Conservation (phyloP, 2,329 filamentous ascomycete species). For the Fusarium nelsonii region DNA sequence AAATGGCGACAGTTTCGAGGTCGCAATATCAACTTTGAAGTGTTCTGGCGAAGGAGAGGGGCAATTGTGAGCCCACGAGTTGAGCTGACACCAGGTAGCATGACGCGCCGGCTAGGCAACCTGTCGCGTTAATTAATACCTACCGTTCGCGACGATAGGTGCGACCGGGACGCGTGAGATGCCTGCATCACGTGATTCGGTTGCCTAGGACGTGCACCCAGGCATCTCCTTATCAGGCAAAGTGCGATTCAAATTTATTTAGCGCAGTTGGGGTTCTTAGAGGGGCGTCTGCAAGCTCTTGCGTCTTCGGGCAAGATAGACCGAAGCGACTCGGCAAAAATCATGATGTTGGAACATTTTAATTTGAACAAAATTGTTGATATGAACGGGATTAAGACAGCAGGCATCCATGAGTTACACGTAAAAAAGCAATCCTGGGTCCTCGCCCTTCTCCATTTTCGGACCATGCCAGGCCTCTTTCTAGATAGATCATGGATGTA, state of each 20-base stretch:
- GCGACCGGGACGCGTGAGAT: slow-evolving; percentile 42
- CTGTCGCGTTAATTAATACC: slow-evolving; percentile 55
- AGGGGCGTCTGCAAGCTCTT: slow-evolving; percentile 29
- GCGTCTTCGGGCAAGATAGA: slow-evolving; percentile 31
- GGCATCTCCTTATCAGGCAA: slow-evolving; percentile 7
- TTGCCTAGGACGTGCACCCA: slow-evolving; percentile 7
- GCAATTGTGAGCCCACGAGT: slow-evolving; percentile 36
- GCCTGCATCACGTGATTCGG: slow-evolving; percentile 43
- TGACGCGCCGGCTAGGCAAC: slow-evolving; percentile 56
- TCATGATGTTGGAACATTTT: slow-evolving; percentile 14
- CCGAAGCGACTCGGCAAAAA: slow-evolving; percentile 29
- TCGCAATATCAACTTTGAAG: slow-evolving; percentile 20
- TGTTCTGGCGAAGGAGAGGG: slow-evolving; percentile 31
- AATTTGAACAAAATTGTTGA: not conserved
- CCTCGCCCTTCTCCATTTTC: slow-evolving; percentile 44
- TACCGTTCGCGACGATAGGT: slow-evolving; percentile 36
- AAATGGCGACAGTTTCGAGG: slow-evolving; percentile 12
- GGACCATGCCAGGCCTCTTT: slow-evolving; percentile 44
- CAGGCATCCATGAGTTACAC: slow-evolving; percentile 44
- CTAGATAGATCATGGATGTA: slow-evolving; percentile 50
- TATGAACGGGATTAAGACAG: slow-evolving; percentile 17
- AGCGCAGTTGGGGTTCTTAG: slow-evolving; percentile 14
- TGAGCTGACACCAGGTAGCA: slow-evolving; percentile 45
- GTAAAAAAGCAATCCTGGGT: slow-evolving; percentile 39
- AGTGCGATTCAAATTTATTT: slow-evolving; percentile 21